These are phyloP conservation scores for Aspergillus awamori DNA, from an alignment of 2,329 filamentous ascomycete genomes.

Conservation along the genomic window DNA sequence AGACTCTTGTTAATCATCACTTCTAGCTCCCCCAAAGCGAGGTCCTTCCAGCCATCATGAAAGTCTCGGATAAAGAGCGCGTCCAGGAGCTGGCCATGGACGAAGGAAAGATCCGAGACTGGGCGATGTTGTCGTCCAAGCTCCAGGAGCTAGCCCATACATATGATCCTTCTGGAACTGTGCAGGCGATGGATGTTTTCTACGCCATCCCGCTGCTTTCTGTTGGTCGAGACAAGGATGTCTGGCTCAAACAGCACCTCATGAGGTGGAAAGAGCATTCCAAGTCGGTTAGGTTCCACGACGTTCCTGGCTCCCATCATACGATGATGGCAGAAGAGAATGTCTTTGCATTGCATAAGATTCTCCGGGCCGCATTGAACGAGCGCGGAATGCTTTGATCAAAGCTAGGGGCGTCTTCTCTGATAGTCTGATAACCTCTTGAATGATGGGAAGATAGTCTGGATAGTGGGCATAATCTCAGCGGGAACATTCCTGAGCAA, in stretches of 20 bases:
- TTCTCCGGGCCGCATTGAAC: background rate
- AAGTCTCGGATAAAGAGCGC: background rate
- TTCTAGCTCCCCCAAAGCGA: background rate
- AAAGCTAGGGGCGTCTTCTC: background rate
- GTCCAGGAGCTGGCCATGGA: slow-evolving; percentile 1
- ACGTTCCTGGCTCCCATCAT: slow-evolving; percentile 2
- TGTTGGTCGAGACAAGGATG: slow-evolving; percentile 1
- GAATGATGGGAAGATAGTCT: too few species aligned
- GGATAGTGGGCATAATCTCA: too few species aligned
- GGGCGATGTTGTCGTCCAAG: slow-evolving; percentile 3
- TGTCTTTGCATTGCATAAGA: slow-evolving; percentile 8
- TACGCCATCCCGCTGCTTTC: slow-evolving; percentile 7
- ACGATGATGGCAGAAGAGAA: slow-evolving; percentile 4
- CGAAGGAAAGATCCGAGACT: background rate
- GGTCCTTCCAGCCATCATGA: slow-evolving; percentile 3
- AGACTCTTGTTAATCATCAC: background rate
- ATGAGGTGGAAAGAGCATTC: slow-evolving; percentile 4
- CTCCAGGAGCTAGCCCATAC: slow-evolving; percentile 6
- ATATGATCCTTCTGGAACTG: slow-evolving; percentile 1
- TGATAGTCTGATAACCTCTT: too few species aligned
- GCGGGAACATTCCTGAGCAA: too few species aligned
- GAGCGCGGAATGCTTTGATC: background rate
- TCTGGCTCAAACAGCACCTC: slow-evolving; percentile 6
- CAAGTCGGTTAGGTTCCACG: background rate
- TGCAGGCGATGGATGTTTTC: slow-evolving; percentile 2